Percentiles rank a stretch among this genome's conserved stretches.
These are phyloP conservation scores for Mycena alexandri DNA, from an alignment of 768 basidiomycete species.

Conservation along the genomic window DNA sequence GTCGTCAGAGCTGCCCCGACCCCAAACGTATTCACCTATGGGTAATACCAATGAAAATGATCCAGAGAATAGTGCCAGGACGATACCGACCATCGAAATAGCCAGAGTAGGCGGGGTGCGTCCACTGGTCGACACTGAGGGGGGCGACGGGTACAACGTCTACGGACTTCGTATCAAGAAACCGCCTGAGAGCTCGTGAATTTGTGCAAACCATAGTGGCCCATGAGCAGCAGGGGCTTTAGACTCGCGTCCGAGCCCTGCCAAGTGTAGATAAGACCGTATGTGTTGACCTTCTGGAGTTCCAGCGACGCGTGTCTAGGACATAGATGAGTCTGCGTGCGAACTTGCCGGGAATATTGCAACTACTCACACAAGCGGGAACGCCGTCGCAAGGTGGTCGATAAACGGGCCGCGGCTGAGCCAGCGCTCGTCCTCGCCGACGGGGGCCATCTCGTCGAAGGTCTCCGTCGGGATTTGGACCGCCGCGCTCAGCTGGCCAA, in stretches of 20 bases:
- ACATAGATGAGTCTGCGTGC: not conserved
- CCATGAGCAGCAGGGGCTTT: slow-evolving; percentile 68
- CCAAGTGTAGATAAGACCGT: slow-evolving; percentile 74
- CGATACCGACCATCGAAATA: slow-evolving; percentile 62
- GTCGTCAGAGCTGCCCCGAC: slow-evolving; percentile 80
- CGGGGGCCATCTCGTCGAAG: slow-evolving; percentile 59
- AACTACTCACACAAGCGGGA: slow-evolving; percentile 63
- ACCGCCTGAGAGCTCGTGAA: too few relatives aligned
- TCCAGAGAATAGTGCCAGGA: not conserved
- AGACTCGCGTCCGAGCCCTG: slow-evolving; percentile 60
- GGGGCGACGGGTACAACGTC: slow-evolving; percentile 80
- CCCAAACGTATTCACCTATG: slow-evolving; percentile 73
- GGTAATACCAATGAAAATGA: not conserved
- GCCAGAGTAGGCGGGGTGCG: slow-evolving; percentile 73
- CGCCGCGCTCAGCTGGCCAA: slow-evolving; percentile 50
- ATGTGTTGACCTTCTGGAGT: slow-evolving; percentile 64
- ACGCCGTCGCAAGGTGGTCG: slow-evolving; percentile 56
- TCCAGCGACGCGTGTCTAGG: slow-evolving; percentile 5
- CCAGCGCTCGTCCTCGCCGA: slow-evolving; percentile 63
- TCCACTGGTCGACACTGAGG: slow-evolving; percentile 68
- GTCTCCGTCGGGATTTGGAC: slow-evolving; percentile 59
- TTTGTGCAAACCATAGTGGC: slow-evolving; percentile 60
- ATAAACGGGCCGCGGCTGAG: slow-evolving; percentile 52
- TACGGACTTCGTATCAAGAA: slow-evolving; percentile 35
- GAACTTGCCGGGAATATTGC: not conserved